A percentile compares a stretch with the other conserved stretches of the same genome.
These are phyloP conservation scores for Suhomyces pyralidae DNA, from an alignment of 805 yeast species.

Conservation along the genomic window DNA sequence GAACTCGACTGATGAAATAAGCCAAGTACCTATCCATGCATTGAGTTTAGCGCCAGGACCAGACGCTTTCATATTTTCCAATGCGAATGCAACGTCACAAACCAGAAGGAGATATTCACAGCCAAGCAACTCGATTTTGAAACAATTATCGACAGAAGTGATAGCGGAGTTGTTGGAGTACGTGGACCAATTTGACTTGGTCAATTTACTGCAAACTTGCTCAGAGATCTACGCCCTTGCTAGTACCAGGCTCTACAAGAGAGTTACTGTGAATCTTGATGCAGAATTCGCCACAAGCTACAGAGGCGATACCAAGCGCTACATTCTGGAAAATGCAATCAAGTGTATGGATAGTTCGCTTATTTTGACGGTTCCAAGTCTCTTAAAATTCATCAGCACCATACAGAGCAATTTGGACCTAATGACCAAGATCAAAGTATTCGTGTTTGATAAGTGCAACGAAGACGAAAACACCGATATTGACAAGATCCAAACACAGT, in stretches of 20 bases:
- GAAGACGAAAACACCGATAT: slow-evolving; percentile 10
- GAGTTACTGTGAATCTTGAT: slow-evolving; percentile 29
- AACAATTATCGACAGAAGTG: slow-evolving; percentile 11
- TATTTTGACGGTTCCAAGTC: slow-evolving; percentile 16
- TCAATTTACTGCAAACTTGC: slow-evolving; percentile 22
- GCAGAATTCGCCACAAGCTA: slow-evolving; percentile 26
- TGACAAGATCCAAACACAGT: slow-evolving; percentile 18
- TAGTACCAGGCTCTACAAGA: slow-evolving; percentile 21
- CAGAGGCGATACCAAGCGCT: slow-evolving; percentile 10
- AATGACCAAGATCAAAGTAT: slow-evolving; percentile 22
- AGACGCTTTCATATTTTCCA: neutral
- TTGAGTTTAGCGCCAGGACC: neutral
- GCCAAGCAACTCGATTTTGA: neutral
- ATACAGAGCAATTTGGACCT: slow-evolving; percentile 17
- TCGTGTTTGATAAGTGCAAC: slow-evolving; percentile 34
- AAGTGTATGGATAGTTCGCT: slow-evolving; percentile 29
- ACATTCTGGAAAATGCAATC: slow-evolving; percentile 27
- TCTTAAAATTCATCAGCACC: slow-evolving; percentile 18
- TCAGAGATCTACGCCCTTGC: slow-evolving; percentile 20
- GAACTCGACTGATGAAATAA: neutral
- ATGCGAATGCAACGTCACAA: neutral
- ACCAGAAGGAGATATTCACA: neutral
- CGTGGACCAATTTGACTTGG: slow-evolving; percentile 32
- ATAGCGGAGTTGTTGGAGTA: slow-evolving; percentile 17
- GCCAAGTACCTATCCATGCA: neutral